Evolutionary conservation across 805 yeast species (phyloP).

Genomic region (Saccharomycopsis sp.): DNA sequence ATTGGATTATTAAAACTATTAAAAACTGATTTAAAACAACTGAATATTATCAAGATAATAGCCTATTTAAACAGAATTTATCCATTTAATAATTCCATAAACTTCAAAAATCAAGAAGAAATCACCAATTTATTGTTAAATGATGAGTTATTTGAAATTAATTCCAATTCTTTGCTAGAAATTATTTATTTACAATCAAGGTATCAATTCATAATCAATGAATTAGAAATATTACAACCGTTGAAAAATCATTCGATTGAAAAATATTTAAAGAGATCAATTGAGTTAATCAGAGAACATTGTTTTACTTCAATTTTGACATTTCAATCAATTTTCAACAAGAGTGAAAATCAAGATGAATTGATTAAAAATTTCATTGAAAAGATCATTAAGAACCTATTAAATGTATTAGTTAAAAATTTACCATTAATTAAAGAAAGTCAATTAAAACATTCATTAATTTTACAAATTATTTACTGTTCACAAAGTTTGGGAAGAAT

Average conservation of each 20-base stretch:
- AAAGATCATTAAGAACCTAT: too few relatives aligned
- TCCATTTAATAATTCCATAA: too few relatives aligned
- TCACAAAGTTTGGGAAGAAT: too few relatives aligned
- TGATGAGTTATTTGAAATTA: not conserved
- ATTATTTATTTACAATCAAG: constrained; percentile 59
- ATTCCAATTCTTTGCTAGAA: constrained; percentile 29
- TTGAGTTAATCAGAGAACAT: constrained; percentile 80
- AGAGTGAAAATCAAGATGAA: too few relatives aligned
- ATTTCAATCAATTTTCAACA: constrained; percentile 46
- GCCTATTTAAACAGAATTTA: constrained; percentile 65
- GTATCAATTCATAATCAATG: constrained; percentile 52
- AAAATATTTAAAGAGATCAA: constrained; percentile 61
- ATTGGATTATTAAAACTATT: constrained; percentile 58
- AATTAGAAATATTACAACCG: constrained; percentile 47
- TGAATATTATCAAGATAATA: constrained; percentile 68
- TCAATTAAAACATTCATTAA: too few relatives aligned
- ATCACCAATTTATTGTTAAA: not conserved
- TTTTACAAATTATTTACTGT: too few relatives aligned
- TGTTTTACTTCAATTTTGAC: constrained; percentile 64
- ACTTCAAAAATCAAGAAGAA: constrained; percentile 1
- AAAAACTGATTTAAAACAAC: constrained; percentile 67
- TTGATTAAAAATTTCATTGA: too few relatives aligned
- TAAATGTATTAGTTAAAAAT: too few relatives aligned
- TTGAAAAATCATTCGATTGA: constrained; percentile 41
- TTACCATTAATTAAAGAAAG: too few relatives aligned